Evolutionary conservation across 2,329 filamentous ascomycete genomes (phyloP), one percentile per base, ranked within the genome.

Genomic region (Hirsutella minnesotensis): DNA sequence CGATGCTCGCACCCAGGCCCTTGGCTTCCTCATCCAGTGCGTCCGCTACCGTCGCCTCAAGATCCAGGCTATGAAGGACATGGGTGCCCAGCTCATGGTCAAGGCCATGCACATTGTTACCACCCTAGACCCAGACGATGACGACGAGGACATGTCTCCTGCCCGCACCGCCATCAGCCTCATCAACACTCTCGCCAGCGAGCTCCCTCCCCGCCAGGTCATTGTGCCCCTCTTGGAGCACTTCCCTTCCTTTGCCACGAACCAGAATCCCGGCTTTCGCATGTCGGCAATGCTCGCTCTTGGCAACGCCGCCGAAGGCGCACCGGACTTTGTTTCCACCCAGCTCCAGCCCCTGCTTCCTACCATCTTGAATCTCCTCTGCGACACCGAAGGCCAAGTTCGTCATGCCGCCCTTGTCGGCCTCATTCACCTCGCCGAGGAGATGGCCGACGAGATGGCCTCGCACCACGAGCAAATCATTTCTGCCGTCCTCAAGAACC

Each of bases 321-420:
- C 92, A 24, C 92, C 92, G 15, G 92, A 98, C 63, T 98, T 96
- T 65, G 88, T 96, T 57, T 87, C 86, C 49, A 95, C 89, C 18
- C 92, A 98, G 65, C 77, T 96, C 48, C 75, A 83, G 56, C 77
- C 83, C 51, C 83, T 96, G 51, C 78, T 96, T 61, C 92, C 92
- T 39, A 73, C 86, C 53, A 80, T 96, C 46, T 73, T 95, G 45
- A 80, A 79, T 56, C 75, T 96, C 9, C 77, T 98, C 33, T 75
- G 87, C 58, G 92, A 98, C 58, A 70, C 77, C n/a, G 85, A 94
- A 51, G 73, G 79, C 52, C 80, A 81, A 53, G 92, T 98, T 45
- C 81, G 92, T 47, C 84, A 88, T 60, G 87, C 90, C 40, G 83
- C 92, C 19, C 72, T 96, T 38, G 83, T 94, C 49, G 84, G 87